Evolutionary conservation across 148 eudicot genomes (phyloP).

Genomic region (Arctostaphylos glauca): DNA sequence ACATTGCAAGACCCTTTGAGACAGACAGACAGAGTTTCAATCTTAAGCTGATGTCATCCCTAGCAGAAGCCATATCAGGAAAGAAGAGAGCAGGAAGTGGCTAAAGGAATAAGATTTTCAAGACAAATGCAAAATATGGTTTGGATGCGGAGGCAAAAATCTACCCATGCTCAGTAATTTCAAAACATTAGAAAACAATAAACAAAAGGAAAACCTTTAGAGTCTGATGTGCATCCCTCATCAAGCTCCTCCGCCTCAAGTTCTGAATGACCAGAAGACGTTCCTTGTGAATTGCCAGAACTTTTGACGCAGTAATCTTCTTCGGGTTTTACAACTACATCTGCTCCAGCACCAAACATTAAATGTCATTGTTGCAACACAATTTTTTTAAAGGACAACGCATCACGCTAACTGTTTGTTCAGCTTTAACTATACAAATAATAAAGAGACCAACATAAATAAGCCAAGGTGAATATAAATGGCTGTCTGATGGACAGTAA

Average conservation of each 20-base stretch:
- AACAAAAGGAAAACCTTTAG: conserved; percentile 24
- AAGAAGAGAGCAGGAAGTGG: not conserved
- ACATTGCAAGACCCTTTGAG: conserved; percentile 21
- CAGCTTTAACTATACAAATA: not conserved
- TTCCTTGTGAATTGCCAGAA: conserved; percentile 25
- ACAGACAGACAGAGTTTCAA: conserved; percentile 6
- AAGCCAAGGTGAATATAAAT: not conserved
- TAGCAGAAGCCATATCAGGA: not conserved
- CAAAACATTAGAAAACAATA: not conserved
- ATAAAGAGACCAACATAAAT: not conserved
- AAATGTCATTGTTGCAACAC: conserved; percentile 1
- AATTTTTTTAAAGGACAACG: not conserved
- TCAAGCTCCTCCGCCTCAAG: conserved; percentile 24
- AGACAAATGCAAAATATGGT: not conserved
- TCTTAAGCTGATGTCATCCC: not conserved
- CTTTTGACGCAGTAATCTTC: conserved; percentile 26
- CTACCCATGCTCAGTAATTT: not conserved
- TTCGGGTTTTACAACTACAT: conserved; percentile 26
- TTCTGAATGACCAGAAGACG: conserved; percentile 21
- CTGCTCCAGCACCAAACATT: conserved; percentile 27
- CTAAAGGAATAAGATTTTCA: not conserved
- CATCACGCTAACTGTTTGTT: not conserved
- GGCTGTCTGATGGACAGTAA: not conserved
- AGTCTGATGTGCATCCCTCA: conserved; percentile 22
- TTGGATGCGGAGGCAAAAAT: not conserved